These are phyloP conservation scores for Fistulinella cinereoalba DNA, from an alignment of 1,284 basidiomycete genomes.

Conservation along the genomic window DNA sequence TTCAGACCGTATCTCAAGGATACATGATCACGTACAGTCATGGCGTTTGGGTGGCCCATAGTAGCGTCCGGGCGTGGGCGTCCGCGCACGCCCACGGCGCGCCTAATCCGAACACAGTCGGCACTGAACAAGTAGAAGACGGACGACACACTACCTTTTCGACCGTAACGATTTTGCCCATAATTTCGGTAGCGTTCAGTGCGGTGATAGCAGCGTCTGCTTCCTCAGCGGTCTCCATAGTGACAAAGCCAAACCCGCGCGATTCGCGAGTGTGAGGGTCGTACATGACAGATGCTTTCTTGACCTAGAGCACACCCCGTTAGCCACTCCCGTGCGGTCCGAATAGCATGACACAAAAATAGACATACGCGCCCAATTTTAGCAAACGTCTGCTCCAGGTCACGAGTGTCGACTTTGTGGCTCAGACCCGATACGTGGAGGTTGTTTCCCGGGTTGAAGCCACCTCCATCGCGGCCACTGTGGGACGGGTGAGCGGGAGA, in stretches of 20 bases:
- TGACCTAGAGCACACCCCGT: slow-evolving; percentile 48
- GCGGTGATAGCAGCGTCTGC: slow-evolving; percentile 87
- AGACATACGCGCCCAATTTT: slow-evolving; percentile 84
- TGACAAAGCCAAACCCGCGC: slow-evolving; percentile 97
- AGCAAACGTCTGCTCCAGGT: slow-evolving; percentile 84
- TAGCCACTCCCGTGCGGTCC: slow-evolving; percentile 3
- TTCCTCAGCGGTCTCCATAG: slow-evolving; percentile 85
- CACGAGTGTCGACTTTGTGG: slow-evolving; percentile 76
- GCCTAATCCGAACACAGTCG: slow-evolving; percentile 60
- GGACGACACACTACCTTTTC: slow-evolving; percentile 63
- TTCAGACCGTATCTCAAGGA: slow-evolving; percentile 5
- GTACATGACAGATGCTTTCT: slow-evolving; percentile 92
- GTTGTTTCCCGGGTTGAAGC: slow-evolving; percentile 91
- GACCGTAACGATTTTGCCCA: slow-evolving; percentile 83
- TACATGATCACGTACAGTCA: slow-evolving; percentile 45
- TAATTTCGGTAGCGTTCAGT: slow-evolving; percentile 79
- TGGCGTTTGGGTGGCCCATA: slow-evolving; percentile 85
- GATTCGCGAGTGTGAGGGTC: slow-evolving; percentile 96
- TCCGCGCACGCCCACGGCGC: slow-evolving; percentile 89
- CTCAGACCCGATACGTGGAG: slow-evolving; percentile 91
- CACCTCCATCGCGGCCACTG: slow-evolving; percentile 35
- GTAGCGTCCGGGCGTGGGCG: slow-evolving; percentile 93
- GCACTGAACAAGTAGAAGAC: not conserved
- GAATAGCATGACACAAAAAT: not conserved
- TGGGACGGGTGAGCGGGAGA: slow-evolving; percentile 1